Conservation (phyloP, 2,329 filamentous ascomycete species). For the Verticillium tricorpus region DNA sequence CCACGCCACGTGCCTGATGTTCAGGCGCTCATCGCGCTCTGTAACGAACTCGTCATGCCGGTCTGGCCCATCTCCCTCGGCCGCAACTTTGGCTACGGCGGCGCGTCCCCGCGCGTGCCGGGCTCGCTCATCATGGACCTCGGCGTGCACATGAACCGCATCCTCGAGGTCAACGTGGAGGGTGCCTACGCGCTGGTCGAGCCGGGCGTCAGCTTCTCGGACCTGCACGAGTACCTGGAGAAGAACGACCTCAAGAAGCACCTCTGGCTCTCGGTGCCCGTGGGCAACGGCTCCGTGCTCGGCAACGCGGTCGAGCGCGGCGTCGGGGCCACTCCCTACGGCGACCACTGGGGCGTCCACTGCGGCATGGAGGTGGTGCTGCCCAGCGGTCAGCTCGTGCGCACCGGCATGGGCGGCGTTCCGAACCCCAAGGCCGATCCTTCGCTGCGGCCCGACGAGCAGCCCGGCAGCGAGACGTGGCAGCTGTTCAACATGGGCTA, state of each 20-base stretch:
- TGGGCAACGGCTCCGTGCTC: slow-evolving; percentile 40
- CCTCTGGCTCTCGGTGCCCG: slow-evolving; percentile 38
- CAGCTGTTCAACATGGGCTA: slow-evolving; percentile 37
- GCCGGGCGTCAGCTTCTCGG: slow-evolving; percentile 35
- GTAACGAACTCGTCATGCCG: slow-evolving; percentile 29
- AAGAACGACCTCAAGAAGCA: slow-evolving; percentile 28
- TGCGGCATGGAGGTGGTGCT: slow-evolving; percentile 39
- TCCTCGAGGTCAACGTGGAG: slow-evolving; percentile 32
- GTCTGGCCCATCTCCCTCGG: slow-evolving; percentile 32
- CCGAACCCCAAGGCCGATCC: slow-evolving; percentile 8
- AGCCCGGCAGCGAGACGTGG: slow-evolving; percentile 33
- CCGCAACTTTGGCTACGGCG: slow-evolving; percentile 37
- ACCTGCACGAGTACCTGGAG: slow-evolving; percentile 26
- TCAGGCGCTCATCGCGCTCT: slow-evolving; percentile 30
- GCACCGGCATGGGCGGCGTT: slow-evolving; percentile 33
- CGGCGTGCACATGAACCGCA: slow-evolving; percentile 33
- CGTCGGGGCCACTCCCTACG: slow-evolving; percentile 41
- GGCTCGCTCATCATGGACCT: slow-evolving; percentile 38
- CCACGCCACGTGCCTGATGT: slow-evolving; percentile 34
- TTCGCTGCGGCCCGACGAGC: slow-evolving; percentile 8
- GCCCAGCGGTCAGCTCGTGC: slow-evolving; percentile 34
- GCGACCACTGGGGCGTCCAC: slow-evolving; percentile 36
- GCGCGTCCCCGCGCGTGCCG: slow-evolving; percentile 35
- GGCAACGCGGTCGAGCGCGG: slow-evolving; percentile 41
- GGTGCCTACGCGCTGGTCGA: slow-evolving; percentile 36